Base-by-base conservation (phyloP, 169 alveolate species). In the Plasmodium vivax region DNA sequence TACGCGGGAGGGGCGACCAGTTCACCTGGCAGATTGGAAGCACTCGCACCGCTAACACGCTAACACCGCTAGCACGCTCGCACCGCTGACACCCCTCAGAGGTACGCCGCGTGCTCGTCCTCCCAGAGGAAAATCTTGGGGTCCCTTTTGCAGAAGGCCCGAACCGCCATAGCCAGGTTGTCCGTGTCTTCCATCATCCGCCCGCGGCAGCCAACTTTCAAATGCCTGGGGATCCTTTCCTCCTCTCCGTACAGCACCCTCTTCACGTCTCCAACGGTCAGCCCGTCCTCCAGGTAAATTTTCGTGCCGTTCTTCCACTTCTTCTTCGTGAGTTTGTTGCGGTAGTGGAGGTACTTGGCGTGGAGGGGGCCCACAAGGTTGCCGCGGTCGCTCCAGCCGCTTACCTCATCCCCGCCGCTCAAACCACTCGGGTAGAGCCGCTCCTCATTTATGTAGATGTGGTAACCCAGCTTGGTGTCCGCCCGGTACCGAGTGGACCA, bases 111-210 rank as follows among this genome's bases (percentile, higher is more conserved):
- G 19, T 77, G 90, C 62, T 77, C 90, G 72, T 96, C 97, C 77
- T 94, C 83, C 98, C 98, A 97, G 38, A 97, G 90, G 30, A 97
- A 95, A 43, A 97, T 93, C 41, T 96, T 95, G 14, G 98, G 98
- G 90, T 97, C 98, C 38, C 98, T 92, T 51, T 93, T 94, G 94
- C 98, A 97, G 92, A 96, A 97, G 9, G 98, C 98, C 34, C 97
- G 90, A 4, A 97, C 97, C 6, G 98, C 98, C 91, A 97, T 74
- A n/a, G 98, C 98, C 38, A 97, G 92, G 84, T 96, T 97, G 84
- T 97, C 98, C 2, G 85, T 87, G 58, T 96, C 96, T 34, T 96
- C 97, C 97, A 97, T 96, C 85, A 96, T 93, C 41, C 98, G 83
- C 36, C 98, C 98, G 71, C 96, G 91, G 92, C 98, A 97, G 6